Percentiles rank a stretch among this genome's conserved stretches.
These are phyloP conservation scores for Cetradonia linearis DNA, from an alignment of 495 filamentous ascomycete species.

Conservation along the genomic window DNA sequence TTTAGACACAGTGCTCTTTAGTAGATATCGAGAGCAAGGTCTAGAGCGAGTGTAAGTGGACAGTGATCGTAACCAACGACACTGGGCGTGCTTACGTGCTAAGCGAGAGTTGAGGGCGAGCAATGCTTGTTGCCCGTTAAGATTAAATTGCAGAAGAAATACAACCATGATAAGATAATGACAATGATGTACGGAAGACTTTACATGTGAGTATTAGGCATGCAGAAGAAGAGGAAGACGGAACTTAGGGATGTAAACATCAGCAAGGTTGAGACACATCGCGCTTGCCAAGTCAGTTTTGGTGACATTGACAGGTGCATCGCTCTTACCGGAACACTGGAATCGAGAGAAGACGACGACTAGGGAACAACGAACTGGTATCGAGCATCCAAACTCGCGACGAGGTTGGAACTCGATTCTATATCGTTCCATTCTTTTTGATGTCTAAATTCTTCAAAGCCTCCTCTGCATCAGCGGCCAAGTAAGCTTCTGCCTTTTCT, in stretches of 20 bases:
- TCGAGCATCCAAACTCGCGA: too few species aligned
- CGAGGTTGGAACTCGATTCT: background rate
- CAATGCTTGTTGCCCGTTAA: background rate
- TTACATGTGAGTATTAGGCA: background rate
- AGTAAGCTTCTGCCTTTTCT: constrained; percentile 7
- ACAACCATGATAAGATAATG: background rate
- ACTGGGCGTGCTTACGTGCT: background rate
- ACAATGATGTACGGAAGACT: background rate
- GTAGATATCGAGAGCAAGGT: background rate
- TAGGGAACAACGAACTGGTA: too few species aligned
- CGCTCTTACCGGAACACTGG: background rate
- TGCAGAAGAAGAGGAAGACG: background rate
- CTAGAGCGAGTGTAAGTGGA: background rate
- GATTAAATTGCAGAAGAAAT: background rate
- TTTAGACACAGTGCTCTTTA: background rate
- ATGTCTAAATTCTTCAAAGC: constrained; percentile 51
- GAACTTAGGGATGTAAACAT: too few species aligned
- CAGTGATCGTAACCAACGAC: too few species aligned
- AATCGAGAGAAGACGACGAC: background rate
- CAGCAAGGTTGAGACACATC: background rate
- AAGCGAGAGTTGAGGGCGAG: background rate
- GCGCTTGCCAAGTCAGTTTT: background rate
- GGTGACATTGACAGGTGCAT: background rate
- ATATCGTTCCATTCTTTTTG: constrained; percentile 27
- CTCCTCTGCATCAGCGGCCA: constrained; percentile 35